Evolutionary conservation across 2,329 filamentous ascomycete species (phyloP).

Genomic region (Aureobasidium sp.): DNA sequence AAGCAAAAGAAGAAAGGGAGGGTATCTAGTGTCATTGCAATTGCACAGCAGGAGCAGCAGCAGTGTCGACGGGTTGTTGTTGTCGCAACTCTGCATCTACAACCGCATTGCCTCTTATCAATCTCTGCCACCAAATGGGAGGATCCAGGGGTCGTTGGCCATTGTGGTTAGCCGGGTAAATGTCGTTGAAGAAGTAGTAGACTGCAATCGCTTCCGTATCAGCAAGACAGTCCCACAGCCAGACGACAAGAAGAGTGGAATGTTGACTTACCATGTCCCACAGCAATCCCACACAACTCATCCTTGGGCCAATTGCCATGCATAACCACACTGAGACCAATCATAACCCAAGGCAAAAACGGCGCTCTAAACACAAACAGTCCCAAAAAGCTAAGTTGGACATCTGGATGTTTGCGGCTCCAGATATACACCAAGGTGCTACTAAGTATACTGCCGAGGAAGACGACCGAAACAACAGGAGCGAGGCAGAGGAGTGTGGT

Average conservation of each 20-base stretch:
- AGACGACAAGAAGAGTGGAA: background rate
- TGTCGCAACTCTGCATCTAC: background rate
- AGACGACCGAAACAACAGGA: slow-evolving; percentile 83
- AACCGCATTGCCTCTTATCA: slow-evolving; percentile 32
- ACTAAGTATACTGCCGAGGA: slow-evolving; percentile 86
- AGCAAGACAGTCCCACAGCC: background rate
- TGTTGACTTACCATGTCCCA: slow-evolving; percentile 61
- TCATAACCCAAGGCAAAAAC: slow-evolving; percentile 91
- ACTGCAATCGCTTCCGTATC: slow-evolving; percentile 39
- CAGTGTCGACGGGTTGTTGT: background rate
- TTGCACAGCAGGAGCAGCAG: background rate
- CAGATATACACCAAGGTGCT: slow-evolving; percentile 97
- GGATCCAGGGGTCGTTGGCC: slow-evolving; percentile 82
- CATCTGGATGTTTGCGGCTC: slow-evolving; percentile 90
- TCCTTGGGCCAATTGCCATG: slow-evolving; percentile 88
- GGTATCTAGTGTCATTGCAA: background rate
- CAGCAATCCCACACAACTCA: slow-evolving; percentile 89
- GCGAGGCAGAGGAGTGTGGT: slow-evolving; percentile 72
- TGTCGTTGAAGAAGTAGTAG: slow-evolving; percentile 97
- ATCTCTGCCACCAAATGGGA: slow-evolving; percentile 77
- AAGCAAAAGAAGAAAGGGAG: background rate
- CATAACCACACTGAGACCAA: slow-evolving; percentile 85
- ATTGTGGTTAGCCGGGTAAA: slow-evolving; percentile 85
- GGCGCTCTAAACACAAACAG: slow-evolving; percentile 87
- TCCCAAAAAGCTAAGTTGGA: slow-evolving; percentile 71